Evolutionary conservation across 2,329 filamentous ascomycete genomes (phyloP).

Genomic region (Cercospora zeae-maydis): DNA sequence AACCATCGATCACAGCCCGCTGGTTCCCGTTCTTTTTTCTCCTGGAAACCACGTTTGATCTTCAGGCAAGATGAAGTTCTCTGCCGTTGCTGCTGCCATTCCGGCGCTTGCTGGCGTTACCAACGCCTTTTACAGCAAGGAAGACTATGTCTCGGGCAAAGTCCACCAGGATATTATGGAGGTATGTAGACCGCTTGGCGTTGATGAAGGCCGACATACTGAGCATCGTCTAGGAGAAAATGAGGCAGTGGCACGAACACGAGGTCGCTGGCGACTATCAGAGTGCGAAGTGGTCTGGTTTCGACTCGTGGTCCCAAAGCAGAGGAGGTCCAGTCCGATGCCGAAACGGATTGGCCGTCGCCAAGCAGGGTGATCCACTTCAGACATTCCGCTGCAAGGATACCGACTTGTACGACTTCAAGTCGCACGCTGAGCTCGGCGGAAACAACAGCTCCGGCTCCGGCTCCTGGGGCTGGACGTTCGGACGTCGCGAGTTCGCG

Average conservation of each 20-base stretch:
- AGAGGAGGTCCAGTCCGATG: slow-evolving; percentile 33
- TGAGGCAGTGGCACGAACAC: slow-evolving; percentile 25
- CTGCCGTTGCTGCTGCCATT: slow-evolving; percentile 12
- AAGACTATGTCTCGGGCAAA: slow-evolving; percentile 22
- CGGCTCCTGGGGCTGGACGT: slow-evolving; percentile 55
- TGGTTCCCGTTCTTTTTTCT: background rate
- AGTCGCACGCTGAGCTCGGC: slow-evolving; percentile 53
- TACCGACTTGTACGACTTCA: slow-evolving; percentile 47
- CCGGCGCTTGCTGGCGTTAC: slow-evolving; percentile 23
- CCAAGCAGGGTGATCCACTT: slow-evolving; percentile 45
- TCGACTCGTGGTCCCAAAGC: slow-evolving; percentile 18
- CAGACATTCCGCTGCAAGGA: slow-evolving; percentile 44
- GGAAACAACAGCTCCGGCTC: slow-evolving; percentile 44
- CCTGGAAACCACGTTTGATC: background rate
- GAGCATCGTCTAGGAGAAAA: background rate
- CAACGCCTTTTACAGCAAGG: slow-evolving; percentile 15
- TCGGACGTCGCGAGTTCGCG: slow-evolving; percentile 53
- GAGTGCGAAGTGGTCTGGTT: slow-evolving; percentile 11
- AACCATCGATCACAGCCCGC: background rate
- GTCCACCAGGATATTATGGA: slow-evolving; percentile 23
- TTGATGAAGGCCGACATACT: background rate
- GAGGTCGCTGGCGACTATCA: slow-evolving; percentile 27
- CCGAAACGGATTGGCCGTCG: slow-evolving; percentile 44
- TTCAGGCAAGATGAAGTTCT: slow-evolving; percentile 21
- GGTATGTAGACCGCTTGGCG: slow-evolving; percentile 13